Evolutionary conservation across 768 basidiomycete genomes (phyloP).

Genomic region (Panaeolus cyanescens): DNA sequence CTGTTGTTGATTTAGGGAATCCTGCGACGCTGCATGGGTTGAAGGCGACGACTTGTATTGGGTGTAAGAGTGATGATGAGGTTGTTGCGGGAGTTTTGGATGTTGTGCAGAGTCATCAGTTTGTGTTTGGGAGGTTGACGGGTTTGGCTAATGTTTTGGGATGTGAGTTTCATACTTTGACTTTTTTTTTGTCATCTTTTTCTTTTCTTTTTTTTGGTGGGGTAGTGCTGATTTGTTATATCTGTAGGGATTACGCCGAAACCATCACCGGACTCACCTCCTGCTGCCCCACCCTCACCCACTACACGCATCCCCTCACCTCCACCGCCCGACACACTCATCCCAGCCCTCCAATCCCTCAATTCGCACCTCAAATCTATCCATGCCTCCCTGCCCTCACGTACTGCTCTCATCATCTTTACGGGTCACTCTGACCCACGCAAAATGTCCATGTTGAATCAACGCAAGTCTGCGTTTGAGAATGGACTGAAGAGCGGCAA

Average conservation of each 20-base stretch:
- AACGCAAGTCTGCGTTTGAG: slow-evolving; percentile 75
- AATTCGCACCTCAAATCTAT: slow-evolving; percentile 63
- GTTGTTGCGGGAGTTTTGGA: slow-evolving; percentile 70
- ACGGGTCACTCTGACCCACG: slow-evolving; percentile 91
- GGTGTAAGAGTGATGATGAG: slow-evolving; percentile 78
- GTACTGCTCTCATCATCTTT: slow-evolving; percentile 83
- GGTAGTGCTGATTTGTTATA: no score
- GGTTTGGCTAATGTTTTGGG: slow-evolving; percentile 78
- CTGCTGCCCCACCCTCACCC: slow-evolving; percentile 13
- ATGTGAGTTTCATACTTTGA: slow-evolving; percentile 54
- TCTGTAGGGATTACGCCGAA: slow-evolving; percentile 65
- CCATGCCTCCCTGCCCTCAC: slow-evolving; percentile 69
- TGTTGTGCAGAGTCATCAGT: slow-evolving; percentile 66
- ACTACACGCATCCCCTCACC: slow-evolving; percentile 22
- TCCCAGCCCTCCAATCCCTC: slow-evolving; percentile 46
- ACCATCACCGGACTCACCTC: slow-evolving; percentile 36
- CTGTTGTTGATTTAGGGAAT: slow-evolving; percentile 86
- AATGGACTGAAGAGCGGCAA: slow-evolving; percentile 55
- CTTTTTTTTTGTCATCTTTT: neutral
- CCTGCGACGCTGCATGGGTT: slow-evolving; percentile 82
- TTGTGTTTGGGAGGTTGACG: slow-evolving; percentile 84
- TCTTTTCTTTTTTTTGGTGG: no score
- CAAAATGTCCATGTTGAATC: slow-evolving; percentile 71
- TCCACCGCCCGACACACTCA: slow-evolving; percentile 35
- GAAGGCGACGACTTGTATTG: slow-evolving; percentile 76